Base-by-base conservation (phyloP, 192 early-diverging fungal genomes). In the Mycoemilia scoparia region DNA sequence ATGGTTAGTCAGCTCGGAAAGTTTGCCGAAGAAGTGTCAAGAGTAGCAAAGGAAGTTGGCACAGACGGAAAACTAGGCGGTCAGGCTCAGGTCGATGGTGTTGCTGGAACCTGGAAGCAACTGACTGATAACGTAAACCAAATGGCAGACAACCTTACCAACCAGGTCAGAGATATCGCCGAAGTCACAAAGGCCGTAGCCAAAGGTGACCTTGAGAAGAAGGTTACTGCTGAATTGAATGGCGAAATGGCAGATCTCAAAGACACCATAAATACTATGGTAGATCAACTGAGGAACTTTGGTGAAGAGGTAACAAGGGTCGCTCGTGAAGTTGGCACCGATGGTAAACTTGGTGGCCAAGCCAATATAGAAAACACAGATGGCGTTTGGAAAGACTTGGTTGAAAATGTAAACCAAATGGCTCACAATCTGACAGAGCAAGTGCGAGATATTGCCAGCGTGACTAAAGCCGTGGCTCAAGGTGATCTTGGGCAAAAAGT, bases 301-400 rank as follows among this genome's bases (percentile, higher is more conserved):
- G 56, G 63, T 14, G 37, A 51, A 14, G 68, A 76, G 48, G 60
- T 77, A 11, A 76, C 66, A 23, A 54, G 68, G 34, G 74, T 77
- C 10, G 70, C 74, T 23, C 66, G 68, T 4, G 67, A 74, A 36
- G 66, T 67, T 8, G 73, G 67, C 18, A 66, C 71, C 17, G 70
- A 77, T 44, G 74, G 77, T 7, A 71, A 70, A 29, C 50, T 81
- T 1, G 77, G 77, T 29, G 69, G 72, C 2, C 74, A 77, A 41
- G 60, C 54, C 7, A n/a, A 13, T 23, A 34, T 43, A 3, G 18
- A 16, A 7, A 36, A 44, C 45, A 45, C 62, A 29, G 33, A 49
- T 3, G 67, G 67, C 11, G 66, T 64, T 1, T 70, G 68, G 68
- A 60, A 52, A 33, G 57, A 61, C 43, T 39, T 70, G 22, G 67